Evolutionary conservation across 1,284 basidiomycete genomes (phyloP), one percentile per base, ranked within the genome.

Genomic region (Ceratobasidium sp.): DNA sequence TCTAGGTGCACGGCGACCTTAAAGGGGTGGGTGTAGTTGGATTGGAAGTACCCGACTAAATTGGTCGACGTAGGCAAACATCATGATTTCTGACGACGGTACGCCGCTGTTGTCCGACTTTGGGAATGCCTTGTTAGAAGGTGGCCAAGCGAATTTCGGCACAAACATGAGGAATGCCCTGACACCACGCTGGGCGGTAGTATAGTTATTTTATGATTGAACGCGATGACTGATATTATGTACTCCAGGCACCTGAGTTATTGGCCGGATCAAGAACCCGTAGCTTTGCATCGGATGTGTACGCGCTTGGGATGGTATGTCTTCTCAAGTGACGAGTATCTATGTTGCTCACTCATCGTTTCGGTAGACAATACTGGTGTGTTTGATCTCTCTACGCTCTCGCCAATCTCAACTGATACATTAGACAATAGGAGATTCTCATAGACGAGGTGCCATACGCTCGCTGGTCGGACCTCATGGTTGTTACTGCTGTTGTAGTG

Each of bases 261-360:
- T 14, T 62, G 19, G 36, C 41, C 15, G n/a, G 22, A 19, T 31
- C 17, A 60, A 33, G n/a, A 8, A 41, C 29, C n/a, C 14, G 14
- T 22, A 62, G 59, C 59, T 44, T n/a, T 44, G 19, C 59, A 22
- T 31, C 59, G 14, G 59, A 62, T 22, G 59, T 62, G n/a, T 62
- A 33, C 33, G 59, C 59, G n/a, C 59, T 62, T 44, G 59, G 59
- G 33, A 62, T 62, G 59, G 59, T 62, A 53, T 53, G 50, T 53
- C 8, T 9, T 15, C 50, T 41, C 11, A 5, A 41, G 11, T 4
- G 36, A 11, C 11, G 36, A 4, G 11, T 11, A n/a, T 41, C 6
- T 11, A 11, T 11, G 11, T 41, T 41, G 11, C 4, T 11, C 6
- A 41, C 11, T 4, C 4, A 4, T 41, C n/a, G 6, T 11, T 41